Evolutionary conservation across 345 rosid genomes (phyloP).

Genomic region (Linum lewisii): DNA sequence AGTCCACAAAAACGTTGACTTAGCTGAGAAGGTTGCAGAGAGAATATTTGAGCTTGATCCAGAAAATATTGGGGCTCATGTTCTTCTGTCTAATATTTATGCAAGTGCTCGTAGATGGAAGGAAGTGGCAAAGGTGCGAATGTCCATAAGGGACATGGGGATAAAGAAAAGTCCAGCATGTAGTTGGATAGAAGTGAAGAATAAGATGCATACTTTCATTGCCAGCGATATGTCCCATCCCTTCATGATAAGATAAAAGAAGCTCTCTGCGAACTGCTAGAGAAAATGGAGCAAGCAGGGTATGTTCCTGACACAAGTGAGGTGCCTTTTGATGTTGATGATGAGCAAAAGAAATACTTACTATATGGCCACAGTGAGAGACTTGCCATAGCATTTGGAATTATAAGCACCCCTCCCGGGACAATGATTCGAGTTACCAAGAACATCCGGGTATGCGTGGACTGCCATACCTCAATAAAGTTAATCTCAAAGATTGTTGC

Average conservation of each 20-base stretch:
- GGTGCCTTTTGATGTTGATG: constrained; percentile 62
- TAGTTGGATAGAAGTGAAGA: constrained; percentile 76
- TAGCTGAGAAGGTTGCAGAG: constrained; percentile 61
- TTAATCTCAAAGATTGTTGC: constrained; percentile 47
- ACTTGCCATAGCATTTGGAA: constrained; percentile 63
- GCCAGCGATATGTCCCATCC: constrained; percentile 75
- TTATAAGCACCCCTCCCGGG: constrained; percentile 51
- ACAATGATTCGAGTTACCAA: constrained; percentile 63
- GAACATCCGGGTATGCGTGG: constrained; percentile 52
- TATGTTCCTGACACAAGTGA: constrained; percentile 56
- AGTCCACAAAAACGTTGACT: constrained; percentile 58
- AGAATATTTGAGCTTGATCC: constrained; percentile 51
- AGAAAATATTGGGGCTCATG: constrained; percentile 56
- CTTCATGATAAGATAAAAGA: constrained; percentile 30
- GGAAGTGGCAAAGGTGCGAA: constrained; percentile 47
- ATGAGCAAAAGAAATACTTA: constrained; percentile 55
- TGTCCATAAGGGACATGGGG: constrained; percentile 42
- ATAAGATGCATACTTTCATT: constrained; percentile 50
- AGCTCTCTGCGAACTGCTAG: constrained; percentile 35
- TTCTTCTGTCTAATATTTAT: constrained; percentile 67
- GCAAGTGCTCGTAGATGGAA: constrained; percentile 58
- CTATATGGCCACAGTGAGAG: constrained; percentile 59
- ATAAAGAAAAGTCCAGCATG: constrained; percentile 63
- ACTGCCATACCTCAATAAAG: constrained; percentile 63
- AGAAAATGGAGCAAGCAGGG: constrained; percentile 66